Conservation (phyloP, 2,329 filamentous ascomycete genomes). For the Fusarium tupiense region DNA sequence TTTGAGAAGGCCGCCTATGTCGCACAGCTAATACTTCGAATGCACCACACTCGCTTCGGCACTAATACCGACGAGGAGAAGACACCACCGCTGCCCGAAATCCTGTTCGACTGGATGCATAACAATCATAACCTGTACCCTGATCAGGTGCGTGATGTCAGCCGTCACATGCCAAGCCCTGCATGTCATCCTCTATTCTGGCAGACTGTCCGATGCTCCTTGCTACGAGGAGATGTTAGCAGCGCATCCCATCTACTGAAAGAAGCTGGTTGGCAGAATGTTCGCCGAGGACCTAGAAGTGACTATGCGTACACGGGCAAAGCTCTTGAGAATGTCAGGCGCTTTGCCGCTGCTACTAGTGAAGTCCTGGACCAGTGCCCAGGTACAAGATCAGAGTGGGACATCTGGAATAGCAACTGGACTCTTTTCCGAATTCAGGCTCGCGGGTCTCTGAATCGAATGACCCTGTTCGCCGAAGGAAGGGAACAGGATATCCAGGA, state of each 20-base stretch:
- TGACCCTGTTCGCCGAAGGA: slow-evolving; percentile 84
- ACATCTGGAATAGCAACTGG: slow-evolving; percentile 85
- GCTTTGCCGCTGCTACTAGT: slow-evolving; percentile 74
- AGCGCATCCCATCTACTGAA: slow-evolving; percentile 75
- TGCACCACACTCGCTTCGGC: slow-evolving; percentile 73
- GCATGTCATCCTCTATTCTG: slow-evolving; percentile 83
- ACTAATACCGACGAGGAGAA: slow-evolving; percentile 51
- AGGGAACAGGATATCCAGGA: slow-evolving; percentile 59
- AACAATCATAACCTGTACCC: slow-evolving; percentile 77
- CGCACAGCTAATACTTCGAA: slow-evolving; percentile 78
- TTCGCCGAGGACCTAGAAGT: slow-evolving; percentile 72
- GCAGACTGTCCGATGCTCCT: slow-evolving; percentile 79
- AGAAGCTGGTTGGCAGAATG: slow-evolving; percentile 81
- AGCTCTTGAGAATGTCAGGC: slow-evolving; percentile 81
- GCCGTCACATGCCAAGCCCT: slow-evolving; percentile 73
- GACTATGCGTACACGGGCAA: slow-evolving; percentile 76
- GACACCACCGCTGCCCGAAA: slow-evolving; percentile 72
- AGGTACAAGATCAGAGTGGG: slow-evolving; percentile 77
- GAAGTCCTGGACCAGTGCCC: slow-evolving; percentile 79
- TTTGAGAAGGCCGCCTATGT: slow-evolving; percentile 82
- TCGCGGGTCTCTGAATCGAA: slow-evolving; percentile 72
- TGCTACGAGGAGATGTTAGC: slow-evolving; percentile 78
- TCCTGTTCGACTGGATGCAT: slow-evolving; percentile 86
- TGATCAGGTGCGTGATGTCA: slow-evolving; percentile 72
- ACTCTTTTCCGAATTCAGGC: slow-evolving; percentile 82